Percentiles rank a stretch among this genome's conserved stretches.
phyloP scores from a whole-genome alignment of 2,329 filamentous ascomycete genomes.

The Dothideomycetes sp. region DNA sequence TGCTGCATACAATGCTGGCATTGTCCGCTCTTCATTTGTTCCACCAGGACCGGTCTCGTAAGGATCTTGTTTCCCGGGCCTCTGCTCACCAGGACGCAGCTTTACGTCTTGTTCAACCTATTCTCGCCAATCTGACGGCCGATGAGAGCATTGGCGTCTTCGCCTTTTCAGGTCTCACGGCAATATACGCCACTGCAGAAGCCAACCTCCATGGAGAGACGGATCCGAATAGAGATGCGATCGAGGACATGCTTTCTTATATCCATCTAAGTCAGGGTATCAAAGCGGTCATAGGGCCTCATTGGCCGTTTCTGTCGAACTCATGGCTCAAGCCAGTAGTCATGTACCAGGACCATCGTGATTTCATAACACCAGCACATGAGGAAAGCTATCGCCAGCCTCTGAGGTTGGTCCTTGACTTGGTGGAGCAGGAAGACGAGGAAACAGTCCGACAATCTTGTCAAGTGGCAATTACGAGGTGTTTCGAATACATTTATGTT shows the following conservation, averaged over 20 bases:
- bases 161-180: not conserved
- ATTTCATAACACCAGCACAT: no score
- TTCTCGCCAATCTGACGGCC: not conserved
- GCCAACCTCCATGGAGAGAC: no score
- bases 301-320: not conserved
- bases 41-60: not conserved
- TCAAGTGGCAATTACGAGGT: not conserved
- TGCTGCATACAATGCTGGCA: not conserved
- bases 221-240: not conserved
- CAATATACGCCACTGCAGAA: not conserved
- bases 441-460: not conserved
- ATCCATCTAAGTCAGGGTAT: not conserved
- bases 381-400: not conserved
- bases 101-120: not conserved
- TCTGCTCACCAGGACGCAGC: slow-evolving; percentile 1
- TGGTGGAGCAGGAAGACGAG: not conserved
- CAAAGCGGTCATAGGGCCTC: not conserved
- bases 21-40: not conserved
- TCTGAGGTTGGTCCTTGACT: no score
- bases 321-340: no score
- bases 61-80: not conserved
- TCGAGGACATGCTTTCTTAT: not conserved
- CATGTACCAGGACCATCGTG: no score
- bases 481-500: not conserved
- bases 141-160: not conserved